Base-by-base conservation (phyloP, 768 basidiomycete genomes). In the Tylopilus vinaceipallidus region DNA sequence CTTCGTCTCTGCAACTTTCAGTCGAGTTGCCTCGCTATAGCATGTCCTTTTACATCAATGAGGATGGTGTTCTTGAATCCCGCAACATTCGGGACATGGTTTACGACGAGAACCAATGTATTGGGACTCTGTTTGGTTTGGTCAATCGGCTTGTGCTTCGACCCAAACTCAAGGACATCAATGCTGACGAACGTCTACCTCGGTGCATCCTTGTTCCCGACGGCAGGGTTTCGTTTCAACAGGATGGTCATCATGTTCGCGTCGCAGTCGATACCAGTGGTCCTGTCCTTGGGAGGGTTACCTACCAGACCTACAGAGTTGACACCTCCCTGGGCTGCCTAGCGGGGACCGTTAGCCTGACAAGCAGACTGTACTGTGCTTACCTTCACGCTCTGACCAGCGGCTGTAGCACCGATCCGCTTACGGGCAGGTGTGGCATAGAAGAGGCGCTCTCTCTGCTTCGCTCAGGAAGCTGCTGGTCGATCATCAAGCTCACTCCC, bases 341-440 rank as follows among this genome's bases (percentile, higher is more conserved):
- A 16, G 41, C 43, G 11, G 62, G 63, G 3, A 61, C 57, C 16
- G 47, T 35, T 16, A 60, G 51, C 13, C 39, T 71, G 33, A 55
- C 50, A 1, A 63, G 53, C 35, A 58, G 52, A 34, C 59, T 77
- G 13, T 75, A 66, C 47, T 63, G 60, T 41, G 64, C 71, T 2
- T 74, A 76, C 46, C 60, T 81, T 5, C 78, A 81, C 35, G 73
- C 75, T 9, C 45, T 75, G 16, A 78, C 71, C 3, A 71, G 71
- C 12, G 45, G 72, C 22, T 67, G 66, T 30, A 60, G 73, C 9
- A 59, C 63, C 3, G 78, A 80, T 54, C 75, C 76, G 0, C 63
- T 80, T 24, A 75, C 72, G 0, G 53, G 56, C 16, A 70, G 70
- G n/a, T 73, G 71, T 0, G 79, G 78, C 12, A 70, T 69, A 3